Base-by-base conservation (phyloP, 2,329 filamentous ascomycete species). In the Metarhizium brunneum region DNA sequence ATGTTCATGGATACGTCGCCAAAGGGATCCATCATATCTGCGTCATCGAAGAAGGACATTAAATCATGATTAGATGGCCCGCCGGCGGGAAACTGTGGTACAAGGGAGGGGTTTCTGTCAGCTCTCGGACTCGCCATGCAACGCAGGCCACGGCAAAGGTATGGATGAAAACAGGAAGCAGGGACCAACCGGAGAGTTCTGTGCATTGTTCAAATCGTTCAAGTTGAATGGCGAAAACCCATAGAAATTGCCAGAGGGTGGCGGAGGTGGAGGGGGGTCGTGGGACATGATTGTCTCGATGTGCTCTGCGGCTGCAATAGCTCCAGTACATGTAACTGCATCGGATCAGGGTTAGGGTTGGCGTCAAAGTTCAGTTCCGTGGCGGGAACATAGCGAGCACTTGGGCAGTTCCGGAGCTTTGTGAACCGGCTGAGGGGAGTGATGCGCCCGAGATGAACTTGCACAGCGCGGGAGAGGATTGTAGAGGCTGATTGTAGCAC, bases 21-120 rank as follows among this genome's bases (percentile, higher is more conserved):
- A 53, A 72, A 71, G 47, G 64, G 56, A 56, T 62, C 64, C 53
- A 77, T 66, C 64, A 75, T 68, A 56, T 68, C 49, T 8, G 7
- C 66, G 57, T 70, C 70, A 54, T 79, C 73, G 54, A 79, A 65
- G 32, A 76, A 63, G 29, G 69, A 65, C 70, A 79, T 76, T 52
- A 77, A 66, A 60, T 74, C 69, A 59, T 68, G 63, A 54, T 62
- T 62, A 58, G 71, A 65, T 47, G 65, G 65, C 56, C 63, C 64
- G 57, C 61, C 61, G 53, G 47, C 54, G 49, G 51, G 11, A 47
- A 53, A 54, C 57, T 58, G 38, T 45, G 47, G 48, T 47, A 47
- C 29, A 51, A 25, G 40, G 30, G 43, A 25, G 50, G 30, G 14
- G 48, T 47, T 49, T 13, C 50, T 11, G 54, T 56, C 54, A 56